Percentiles rank a stretch among this genome's conserved stretches.
phyloP scores from a whole-genome alignment of 1,139 yeast species.

The Geotrichum phurueaensis region DNA sequence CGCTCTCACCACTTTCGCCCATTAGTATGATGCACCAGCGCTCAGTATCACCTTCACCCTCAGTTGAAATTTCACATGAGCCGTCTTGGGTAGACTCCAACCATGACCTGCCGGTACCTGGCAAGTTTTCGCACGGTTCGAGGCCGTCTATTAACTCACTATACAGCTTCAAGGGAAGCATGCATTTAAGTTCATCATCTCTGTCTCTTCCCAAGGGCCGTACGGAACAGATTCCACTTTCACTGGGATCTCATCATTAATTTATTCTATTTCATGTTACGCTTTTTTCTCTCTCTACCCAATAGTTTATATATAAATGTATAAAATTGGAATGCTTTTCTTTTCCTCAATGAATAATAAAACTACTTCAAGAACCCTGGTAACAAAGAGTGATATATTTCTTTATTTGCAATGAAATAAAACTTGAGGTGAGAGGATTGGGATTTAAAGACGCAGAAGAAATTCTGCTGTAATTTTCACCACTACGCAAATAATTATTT shows the following conservation, averaged over 20 bases:
- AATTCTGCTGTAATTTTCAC: no score
- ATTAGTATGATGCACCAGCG: background rate
- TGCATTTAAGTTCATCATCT: slow-evolving; percentile 16
- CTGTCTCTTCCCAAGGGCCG: slow-evolving; percentile 23
- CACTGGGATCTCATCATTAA: slow-evolving; percentile 18
- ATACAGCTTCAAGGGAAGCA: slow-evolving; percentile 3
- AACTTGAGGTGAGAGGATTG: background rate
- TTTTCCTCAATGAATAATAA: background rate
- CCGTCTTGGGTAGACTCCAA: slow-evolving; percentile 29
- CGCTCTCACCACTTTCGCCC: background rate
- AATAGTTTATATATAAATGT: background rate
- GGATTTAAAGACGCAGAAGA: no score
- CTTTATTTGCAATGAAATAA: background rate
- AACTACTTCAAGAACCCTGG: background rate
- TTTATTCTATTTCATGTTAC: background rate
- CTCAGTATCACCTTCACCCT: slow-evolving; percentile 24
- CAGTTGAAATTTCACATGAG: slow-evolving; percentile 29
- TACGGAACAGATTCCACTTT: slow-evolving; percentile 24
- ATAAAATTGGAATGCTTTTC: background rate
- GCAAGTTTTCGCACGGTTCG: background rate
- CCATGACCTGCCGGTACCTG: slow-evolving; percentile 2
- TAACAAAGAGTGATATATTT: background rate
- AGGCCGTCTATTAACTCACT: background rate
- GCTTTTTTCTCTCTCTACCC: background rate
- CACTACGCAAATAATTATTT: no score